Conservation (phyloP, 2,329 filamentous ascomycete species). For the Paraphaeosphaeria sporulosa region DNA sequence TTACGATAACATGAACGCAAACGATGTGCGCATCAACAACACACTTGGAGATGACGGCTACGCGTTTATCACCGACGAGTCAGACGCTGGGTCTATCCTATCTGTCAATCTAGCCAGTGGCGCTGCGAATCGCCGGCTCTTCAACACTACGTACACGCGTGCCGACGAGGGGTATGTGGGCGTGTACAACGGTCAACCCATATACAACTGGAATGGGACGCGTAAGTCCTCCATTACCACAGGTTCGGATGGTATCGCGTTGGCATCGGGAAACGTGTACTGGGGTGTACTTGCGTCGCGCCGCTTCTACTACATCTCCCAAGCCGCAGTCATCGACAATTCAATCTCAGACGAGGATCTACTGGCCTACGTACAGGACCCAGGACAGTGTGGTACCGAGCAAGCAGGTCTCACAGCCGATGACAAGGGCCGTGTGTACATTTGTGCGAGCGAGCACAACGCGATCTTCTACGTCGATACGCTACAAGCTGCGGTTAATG, state of each 20-base stretch:
- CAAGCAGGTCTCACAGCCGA: constrained; percentile 55
- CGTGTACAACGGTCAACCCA: constrained; percentile 45
- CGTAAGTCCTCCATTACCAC: constrained; percentile 38
- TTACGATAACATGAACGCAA: constrained; percentile 49
- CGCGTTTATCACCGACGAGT: constrained; percentile 54
- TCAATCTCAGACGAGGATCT: constrained; percentile 46
- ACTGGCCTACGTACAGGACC: constrained; percentile 47
- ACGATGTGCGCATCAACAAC: constrained; percentile 55
- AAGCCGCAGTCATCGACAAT: constrained; percentile 43
- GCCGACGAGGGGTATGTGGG: constrained; percentile 52
- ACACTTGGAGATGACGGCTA: constrained; percentile 50
- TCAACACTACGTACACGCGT: constrained; percentile 46
- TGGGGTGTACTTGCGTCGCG: constrained; percentile 53
- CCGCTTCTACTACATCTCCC: constrained; percentile 52
- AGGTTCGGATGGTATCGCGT: constrained; percentile 49
- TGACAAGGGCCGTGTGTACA: constrained; percentile 52
- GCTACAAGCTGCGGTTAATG: constrained; percentile 41
- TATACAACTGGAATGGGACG: constrained; percentile 49
- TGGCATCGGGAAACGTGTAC: constrained; percentile 52
- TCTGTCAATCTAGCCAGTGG: constrained; percentile 51
- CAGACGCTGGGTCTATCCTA: constrained; percentile 47
- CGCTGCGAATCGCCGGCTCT: constrained; percentile 45
- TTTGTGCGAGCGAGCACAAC: constrained; percentile 54
- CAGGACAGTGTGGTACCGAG: constrained; percentile 51
- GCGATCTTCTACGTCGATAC: constrained; percentile 55